These are phyloP conservation scores for Aspergillus asperescens DNA, from an alignment of 495 filamentous ascomycete genomes.

Conservation along the genomic window DNA sequence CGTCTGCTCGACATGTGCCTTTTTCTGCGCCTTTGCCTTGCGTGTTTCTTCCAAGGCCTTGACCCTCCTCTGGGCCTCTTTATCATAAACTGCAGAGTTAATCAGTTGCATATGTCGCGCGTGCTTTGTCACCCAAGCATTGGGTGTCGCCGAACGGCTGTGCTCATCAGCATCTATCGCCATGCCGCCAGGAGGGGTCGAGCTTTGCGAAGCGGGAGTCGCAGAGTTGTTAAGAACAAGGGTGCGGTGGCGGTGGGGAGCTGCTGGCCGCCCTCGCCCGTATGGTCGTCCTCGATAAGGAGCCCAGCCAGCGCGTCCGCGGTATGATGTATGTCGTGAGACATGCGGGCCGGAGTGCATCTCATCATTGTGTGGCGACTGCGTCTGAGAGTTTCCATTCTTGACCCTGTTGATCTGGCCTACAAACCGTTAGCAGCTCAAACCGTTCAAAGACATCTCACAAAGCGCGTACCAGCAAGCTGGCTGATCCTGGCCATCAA, in stretches of 20 bases:
- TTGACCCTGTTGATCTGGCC: constrained; percentile 84
- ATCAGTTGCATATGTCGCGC: constrained; percentile 88
- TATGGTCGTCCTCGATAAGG: constrained; percentile 44
- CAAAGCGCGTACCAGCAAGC: constrained; percentile 57
- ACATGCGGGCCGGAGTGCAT: constrained; percentile 27
- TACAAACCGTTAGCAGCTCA: constrained; percentile 34
- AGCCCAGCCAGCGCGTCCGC: constrained; percentile 40
- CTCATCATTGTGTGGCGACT: constrained; percentile 23
- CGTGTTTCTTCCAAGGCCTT: constrained; percentile 70
- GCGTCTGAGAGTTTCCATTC: constrained; percentile 47
- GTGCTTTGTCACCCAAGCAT: constrained; percentile 68
- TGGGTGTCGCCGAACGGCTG: constrained; percentile 27
- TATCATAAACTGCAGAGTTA: constrained; percentile 76
- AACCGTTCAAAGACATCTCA: constrained; percentile 10
- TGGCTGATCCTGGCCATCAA: constrained; percentile 69
- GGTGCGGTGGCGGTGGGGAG: constrained; percentile 62
- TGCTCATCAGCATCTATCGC: constrained; percentile 34
- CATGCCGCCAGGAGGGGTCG: constrained; percentile 32
- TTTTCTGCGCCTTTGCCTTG: constrained; percentile 52
- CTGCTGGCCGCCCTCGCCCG: constrained; percentile 37
- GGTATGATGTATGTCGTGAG: constrained; percentile 39
- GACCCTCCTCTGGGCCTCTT: constrained; percentile 61
- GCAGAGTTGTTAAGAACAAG: constrained; percentile 63
- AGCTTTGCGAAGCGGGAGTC: constrained; percentile 18
- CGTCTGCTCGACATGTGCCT: constrained; percentile 60